These are phyloP conservation scores for Lepidium didymum DNA, from an alignment of 345 rosid genomes.

Conservation along the genomic window DNA sequence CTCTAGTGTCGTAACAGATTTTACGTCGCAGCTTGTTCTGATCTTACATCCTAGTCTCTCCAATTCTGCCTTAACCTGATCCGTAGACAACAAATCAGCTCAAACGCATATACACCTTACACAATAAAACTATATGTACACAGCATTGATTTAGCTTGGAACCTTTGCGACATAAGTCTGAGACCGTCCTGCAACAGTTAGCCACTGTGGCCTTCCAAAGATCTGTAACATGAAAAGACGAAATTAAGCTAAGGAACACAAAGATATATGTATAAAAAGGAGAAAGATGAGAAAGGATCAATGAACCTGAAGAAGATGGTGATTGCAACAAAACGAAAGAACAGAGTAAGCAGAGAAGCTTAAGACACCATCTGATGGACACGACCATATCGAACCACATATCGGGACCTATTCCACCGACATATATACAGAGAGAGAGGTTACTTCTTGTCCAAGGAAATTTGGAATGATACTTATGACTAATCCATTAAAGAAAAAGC, in stretches of 20 bases:
- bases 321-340: constrained; percentile 79
- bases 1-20: constrained; percentile 38
- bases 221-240: constrained; percentile 32
- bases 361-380: constrained; percentile 66
- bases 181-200: constrained; percentile 64
- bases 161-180: constrained; percentile 70
- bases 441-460: background rate
- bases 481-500: background rate
- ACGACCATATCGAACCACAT: constrained; percentile 91
- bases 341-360: constrained; percentile 77
- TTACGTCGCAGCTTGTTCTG: constrained; percentile 49
- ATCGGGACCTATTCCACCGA: constrained; percentile 51
- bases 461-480: background rate
- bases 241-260: background rate
- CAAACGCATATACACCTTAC: background rate
- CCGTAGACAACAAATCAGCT: background rate
- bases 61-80: constrained; percentile 59
- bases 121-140: background rate
- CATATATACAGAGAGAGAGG: background rate
- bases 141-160: background rate
- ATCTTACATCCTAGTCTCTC: constrained; percentile 62
- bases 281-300: background rate
- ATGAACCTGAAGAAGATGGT: constrained; percentile 80
- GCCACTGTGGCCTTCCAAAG: constrained; percentile 90
- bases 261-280: background rate